These are phyloP conservation scores for Kwoniella botswanensis DNA, from an alignment of 768 basidiomycete genomes.

Conservation along the genomic window DNA sequence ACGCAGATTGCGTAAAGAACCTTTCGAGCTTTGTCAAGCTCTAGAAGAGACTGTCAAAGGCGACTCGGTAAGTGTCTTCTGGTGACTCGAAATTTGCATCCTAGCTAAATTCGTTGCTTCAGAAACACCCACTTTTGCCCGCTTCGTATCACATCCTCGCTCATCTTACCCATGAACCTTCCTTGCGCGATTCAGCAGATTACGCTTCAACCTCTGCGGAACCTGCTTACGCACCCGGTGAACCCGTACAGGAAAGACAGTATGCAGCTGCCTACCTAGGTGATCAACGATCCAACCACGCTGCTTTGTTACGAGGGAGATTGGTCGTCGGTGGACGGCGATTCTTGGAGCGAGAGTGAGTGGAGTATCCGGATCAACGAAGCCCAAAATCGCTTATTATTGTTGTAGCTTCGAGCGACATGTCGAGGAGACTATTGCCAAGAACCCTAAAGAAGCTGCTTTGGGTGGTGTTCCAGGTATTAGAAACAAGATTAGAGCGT, in stretches of 20 bases:
- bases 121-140: conserved; percentile 56
- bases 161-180: conserved; percentile 56
- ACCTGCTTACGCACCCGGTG: conserved; percentile 44
- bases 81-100: not conserved
- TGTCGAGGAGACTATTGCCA: conserved; percentile 79
- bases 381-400: not conserved
- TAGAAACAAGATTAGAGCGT: conserved; percentile 86
- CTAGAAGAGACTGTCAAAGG: conserved; percentile 46
- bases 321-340: conserved; percentile 78
- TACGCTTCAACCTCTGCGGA: conserved; percentile 24
- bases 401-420: conserved; percentile 55
- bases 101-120: not conserved
- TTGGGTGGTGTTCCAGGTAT: conserved; percentile 91
- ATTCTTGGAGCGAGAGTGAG: conserved; percentile 80
- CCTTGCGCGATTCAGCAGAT: conserved; percentile 46
- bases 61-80: conserved; percentile 36
- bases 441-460: conserved; percentile 78
- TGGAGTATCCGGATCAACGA: conserved; percentile 4
- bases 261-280: conserved; percentile 77
- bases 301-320: conserved; percentile 71
- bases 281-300: conserved; percentile 66
- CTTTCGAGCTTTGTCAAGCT: conserved; percentile 49
- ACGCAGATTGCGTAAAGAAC: conserved; percentile 41
- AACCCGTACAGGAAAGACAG: conserved; percentile 79
- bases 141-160: conserved; percentile 57